Conservation (phyloP, 164 flowering plant species). For the Cinnamomum chago region DNA sequence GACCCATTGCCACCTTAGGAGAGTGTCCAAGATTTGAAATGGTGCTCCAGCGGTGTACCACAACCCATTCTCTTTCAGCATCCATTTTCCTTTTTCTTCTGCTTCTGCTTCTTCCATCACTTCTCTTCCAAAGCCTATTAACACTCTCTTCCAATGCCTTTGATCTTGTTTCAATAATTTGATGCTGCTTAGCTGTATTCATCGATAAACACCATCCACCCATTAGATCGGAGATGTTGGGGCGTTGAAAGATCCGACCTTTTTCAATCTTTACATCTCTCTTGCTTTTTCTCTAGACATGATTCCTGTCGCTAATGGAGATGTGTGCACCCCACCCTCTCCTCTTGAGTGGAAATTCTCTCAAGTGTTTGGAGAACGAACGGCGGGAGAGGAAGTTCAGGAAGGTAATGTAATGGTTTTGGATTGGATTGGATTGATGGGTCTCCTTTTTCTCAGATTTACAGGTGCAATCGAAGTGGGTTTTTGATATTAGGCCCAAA, state of each 20-base stretch:
- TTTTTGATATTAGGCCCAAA: neutral
- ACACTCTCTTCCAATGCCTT: neutral
- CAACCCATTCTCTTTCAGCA: neutral
- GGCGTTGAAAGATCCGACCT: neutral
- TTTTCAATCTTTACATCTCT: neutral
- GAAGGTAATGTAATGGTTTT: slow-evolving; percentile 42
- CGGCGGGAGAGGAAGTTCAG: slow-evolving; percentile 75
- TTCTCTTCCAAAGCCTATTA: neutral
- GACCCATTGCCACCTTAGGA: neutral
- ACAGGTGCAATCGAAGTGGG: slow-evolving; percentile 2
- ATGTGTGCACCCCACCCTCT: slow-evolving; percentile 26
- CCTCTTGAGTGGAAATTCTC: slow-evolving; percentile 76
- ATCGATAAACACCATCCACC: neutral
- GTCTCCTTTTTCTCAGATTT: neutral
- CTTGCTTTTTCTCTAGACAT: neutral
- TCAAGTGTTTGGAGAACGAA: slow-evolving; percentile 72
- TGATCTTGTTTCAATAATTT: neutral
- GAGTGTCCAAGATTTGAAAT: neutral
- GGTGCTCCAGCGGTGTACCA: neutral
- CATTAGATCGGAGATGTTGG: slow-evolving; percentile 11
- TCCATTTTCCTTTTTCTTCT: neutral
- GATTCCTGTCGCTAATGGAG: slow-evolving; percentile 17
- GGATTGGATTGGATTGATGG: slow-evolving; percentile 8
- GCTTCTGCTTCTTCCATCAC: neutral
- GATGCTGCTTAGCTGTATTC: slow-evolving; percentile 4